Evolutionary conservation across 441 rosid species (phyloP).

Genomic region (Gossypium davidsonii): DNA sequence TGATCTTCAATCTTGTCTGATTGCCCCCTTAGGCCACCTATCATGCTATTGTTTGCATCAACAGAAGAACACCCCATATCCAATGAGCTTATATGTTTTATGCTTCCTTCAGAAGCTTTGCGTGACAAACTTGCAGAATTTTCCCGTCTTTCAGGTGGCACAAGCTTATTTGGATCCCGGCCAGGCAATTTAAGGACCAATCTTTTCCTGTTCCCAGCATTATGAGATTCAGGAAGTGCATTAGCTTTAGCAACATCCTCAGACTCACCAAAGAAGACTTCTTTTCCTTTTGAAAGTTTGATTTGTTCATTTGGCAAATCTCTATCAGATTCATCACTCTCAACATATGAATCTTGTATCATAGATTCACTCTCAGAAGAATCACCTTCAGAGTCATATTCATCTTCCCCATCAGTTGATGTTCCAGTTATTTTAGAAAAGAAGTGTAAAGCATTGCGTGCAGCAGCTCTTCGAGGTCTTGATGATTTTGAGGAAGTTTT

Average conservation of each 20-base stretch:
- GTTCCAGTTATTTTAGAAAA: slow-evolving; percentile 81
- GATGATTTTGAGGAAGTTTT: slow-evolving; percentile 63
- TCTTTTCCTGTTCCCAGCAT: slow-evolving; percentile 50
- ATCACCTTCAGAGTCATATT: slow-evolving; percentile 55
- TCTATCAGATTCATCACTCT: slow-evolving; percentile 61
- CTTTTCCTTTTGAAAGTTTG: slow-evolving; percentile 67
- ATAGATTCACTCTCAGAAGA: slow-evolving; percentile 68
- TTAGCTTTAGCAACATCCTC: slow-evolving; percentile 36
- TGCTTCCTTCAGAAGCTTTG: slow-evolving; percentile 29
- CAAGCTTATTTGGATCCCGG: slow-evolving; percentile 47
- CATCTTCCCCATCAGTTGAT: slow-evolving; percentile 72
- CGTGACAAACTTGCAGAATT: slow-evolving; percentile 42
- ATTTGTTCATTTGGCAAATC: slow-evolving; percentile 41
- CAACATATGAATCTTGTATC: slow-evolving; percentile 46
- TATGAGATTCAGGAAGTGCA: slow-evolving; percentile 42
- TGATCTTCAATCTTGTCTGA: slow-evolving; percentile 26
- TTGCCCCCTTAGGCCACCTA: slow-evolving; percentile 26
- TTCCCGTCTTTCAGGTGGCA: slow-evolving; percentile 26
- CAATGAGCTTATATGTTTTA: slow-evolving; percentile 23
- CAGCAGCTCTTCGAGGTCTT: slow-evolving; percentile 94
- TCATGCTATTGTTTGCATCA: slow-evolving; percentile 20
- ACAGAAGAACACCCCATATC: slow-evolving; percentile 27
- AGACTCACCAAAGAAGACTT: slow-evolving; percentile 40
- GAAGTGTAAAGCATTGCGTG: slow-evolving; percentile 82
- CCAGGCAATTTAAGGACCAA: slow-evolving; percentile 75